These are phyloP conservation scores for Saccharomyces eubayanus DNA, from an alignment of 805 yeast genomes.

Conservation along the genomic window DNA sequence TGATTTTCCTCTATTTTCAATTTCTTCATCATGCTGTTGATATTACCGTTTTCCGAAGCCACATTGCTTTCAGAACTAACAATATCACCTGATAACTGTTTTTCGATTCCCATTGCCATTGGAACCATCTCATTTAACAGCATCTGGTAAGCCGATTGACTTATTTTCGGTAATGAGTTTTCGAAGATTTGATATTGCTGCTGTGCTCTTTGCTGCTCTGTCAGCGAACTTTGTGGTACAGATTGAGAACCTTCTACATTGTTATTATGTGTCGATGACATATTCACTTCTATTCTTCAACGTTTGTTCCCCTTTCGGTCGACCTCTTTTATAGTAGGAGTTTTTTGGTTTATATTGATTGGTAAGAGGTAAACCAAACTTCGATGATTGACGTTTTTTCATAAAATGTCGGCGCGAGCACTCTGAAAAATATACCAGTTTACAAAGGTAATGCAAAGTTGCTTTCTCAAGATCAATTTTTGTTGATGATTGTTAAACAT, in stretches of 20 bases:
- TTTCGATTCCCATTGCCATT: slow-evolving; percentile 53
- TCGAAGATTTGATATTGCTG: slow-evolving; percentile 25
- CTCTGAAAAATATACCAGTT: background rate
- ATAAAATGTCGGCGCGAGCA: background rate
- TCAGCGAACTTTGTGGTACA: slow-evolving; percentile 4
- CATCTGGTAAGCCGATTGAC: slow-evolving; percentile 47
- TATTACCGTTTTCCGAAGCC: slow-evolving; percentile 14
- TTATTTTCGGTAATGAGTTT: slow-evolving; percentile 38
- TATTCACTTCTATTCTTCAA: background rate
- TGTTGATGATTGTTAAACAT: background rate
- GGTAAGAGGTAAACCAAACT: background rate
- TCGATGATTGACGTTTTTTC: background rate
- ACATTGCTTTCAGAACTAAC: slow-evolving; percentile 1
- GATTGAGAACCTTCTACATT: background rate
- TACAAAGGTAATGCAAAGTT: background rate
- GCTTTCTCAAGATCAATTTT: background rate
- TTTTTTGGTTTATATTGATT: background rate
- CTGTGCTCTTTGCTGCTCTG: slow-evolving; percentile 21
- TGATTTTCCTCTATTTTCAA: slow-evolving; percentile 7
- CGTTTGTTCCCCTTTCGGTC: background rate
- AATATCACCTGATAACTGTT: slow-evolving; percentile 27
- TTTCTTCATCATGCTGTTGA: slow-evolving; percentile 5
- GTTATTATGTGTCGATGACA: background rate
- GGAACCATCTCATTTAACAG: slow-evolving; percentile 75
- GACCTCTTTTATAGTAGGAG: background rate